Evolutionary conservation across 495 filamentous ascomycete species (phyloP).

Genomic region (Tuber brumale): DNA sequence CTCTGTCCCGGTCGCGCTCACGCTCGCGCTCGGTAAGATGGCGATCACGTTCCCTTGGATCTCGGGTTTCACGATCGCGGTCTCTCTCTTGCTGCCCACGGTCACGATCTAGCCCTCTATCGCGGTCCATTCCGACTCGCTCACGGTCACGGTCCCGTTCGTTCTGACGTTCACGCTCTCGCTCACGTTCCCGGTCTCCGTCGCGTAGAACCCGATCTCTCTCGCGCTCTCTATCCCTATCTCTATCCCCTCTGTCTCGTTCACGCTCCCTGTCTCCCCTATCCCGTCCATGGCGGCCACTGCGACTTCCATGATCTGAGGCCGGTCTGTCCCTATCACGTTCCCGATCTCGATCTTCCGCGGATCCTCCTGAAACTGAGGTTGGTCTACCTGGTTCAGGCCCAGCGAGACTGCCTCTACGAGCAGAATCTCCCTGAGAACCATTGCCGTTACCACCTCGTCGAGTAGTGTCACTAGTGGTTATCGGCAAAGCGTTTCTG

Average conservation of each 20-base stretch:
- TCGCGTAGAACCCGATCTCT: slow-evolving; percentile 25
- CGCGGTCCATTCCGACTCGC: slow-evolving; percentile 19
- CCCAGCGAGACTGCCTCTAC: slow-evolving; percentile 40
- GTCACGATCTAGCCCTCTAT: slow-evolving; percentile 24
- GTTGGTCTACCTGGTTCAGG: slow-evolving; percentile 34
- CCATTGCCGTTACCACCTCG: slow-evolving; percentile 21
- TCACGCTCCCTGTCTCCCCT: slow-evolving; percentile 18
- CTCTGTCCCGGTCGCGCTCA: slow-evolving; percentile 23
- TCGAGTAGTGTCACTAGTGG: slow-evolving; percentile 4
- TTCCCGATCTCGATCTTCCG: slow-evolving; percentile 23
- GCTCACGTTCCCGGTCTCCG: slow-evolving; percentile 23
- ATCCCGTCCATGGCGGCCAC: slow-evolving; percentile 32
- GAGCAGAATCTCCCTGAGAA: slow-evolving; percentile 32
- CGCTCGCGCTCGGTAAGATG: slow-evolving; percentile 12
- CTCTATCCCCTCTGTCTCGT: slow-evolving; percentile 23
- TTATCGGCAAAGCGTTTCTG: not conserved
- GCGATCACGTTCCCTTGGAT: slow-evolving; percentile 5
- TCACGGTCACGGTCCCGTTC: slow-evolving; percentile 31
- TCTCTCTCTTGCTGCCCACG: slow-evolving; percentile 20
- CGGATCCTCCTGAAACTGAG: slow-evolving; percentile 22
- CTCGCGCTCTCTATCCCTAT: slow-evolving; percentile 29
- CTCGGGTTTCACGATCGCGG: slow-evolving; percentile 20
- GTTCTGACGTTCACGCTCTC: slow-evolving; percentile 27
- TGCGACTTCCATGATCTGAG: slow-evolving; percentile 35
- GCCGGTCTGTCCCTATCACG: slow-evolving; percentile 15